phyloP scores from a whole-genome alignment of 176 grass and related monocot species.

The Bothriochloa decipiens region DNA sequence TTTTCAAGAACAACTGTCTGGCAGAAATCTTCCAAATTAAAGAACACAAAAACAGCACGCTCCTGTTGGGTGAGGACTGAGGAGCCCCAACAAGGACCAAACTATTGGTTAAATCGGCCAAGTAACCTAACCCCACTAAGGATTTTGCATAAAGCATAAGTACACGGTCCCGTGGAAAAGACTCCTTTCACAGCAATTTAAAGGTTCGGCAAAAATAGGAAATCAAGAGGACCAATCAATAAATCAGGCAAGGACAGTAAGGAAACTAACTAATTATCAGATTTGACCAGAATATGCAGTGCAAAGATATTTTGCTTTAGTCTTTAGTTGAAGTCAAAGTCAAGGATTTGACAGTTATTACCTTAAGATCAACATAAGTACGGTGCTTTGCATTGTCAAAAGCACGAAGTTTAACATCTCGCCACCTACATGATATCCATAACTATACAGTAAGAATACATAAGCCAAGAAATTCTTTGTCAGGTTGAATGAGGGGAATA shows the following conservation, averaged over 20 bases:
- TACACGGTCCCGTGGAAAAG: background rate
- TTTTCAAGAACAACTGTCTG: slow-evolving; percentile 35
- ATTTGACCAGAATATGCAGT: slow-evolving; percentile 10
- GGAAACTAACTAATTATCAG: background rate
- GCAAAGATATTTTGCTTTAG: slow-evolving; percentile 34
- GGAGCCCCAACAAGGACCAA: slow-evolving; percentile 47
- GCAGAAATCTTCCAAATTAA: slow-evolving; percentile 21
- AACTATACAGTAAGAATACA: slow-evolving; percentile 45
- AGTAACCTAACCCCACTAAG: slow-evolving; percentile 1
- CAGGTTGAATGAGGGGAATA: slow-evolving; percentile 17
- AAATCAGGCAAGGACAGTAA: slow-evolving; percentile 17
- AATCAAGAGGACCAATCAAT: background rate
- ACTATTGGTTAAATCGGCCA: slow-evolving; percentile 34
- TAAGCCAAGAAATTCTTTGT: slow-evolving; percentile 17
- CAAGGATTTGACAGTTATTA: slow-evolving; percentile 45
- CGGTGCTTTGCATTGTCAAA: slow-evolving; percentile 97
- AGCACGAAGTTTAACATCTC: slow-evolving; percentile 93
- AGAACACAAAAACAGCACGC: slow-evolving; percentile 40
- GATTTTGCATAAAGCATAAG: background rate
- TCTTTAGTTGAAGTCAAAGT: slow-evolving; percentile 18
- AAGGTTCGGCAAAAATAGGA: background rate
- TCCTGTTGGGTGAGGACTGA: slow-evolving; percentile 40
- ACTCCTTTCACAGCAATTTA: background rate
- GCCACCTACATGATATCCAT: slow-evolving; percentile 68
- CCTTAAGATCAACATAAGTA: slow-evolving; percentile 99